Conservation (phyloP, 75 land plant genomes). For the Chamaecyparis obtusa region DNA sequence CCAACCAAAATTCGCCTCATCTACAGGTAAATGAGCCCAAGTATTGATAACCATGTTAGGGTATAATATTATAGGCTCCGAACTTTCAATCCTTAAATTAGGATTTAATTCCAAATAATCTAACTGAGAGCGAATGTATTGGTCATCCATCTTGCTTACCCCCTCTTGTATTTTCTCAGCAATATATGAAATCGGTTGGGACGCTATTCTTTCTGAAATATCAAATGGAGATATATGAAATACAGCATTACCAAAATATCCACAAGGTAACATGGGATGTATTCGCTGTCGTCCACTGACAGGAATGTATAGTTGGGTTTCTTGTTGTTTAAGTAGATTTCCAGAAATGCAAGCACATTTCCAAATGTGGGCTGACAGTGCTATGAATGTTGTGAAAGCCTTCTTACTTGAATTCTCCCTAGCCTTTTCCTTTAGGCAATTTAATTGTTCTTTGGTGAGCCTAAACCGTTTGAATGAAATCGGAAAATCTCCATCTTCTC, state of each 20-base stretch:
- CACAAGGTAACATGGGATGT: conserved; percentile 24
- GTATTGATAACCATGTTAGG: conserved; percentile 43
- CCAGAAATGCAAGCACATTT: conserved; percentile 27
- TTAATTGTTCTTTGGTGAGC: neutral
- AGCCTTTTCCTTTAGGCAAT: neutral
- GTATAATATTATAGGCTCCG: too few relatives aligned
- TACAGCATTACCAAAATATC: conserved; percentile 42
- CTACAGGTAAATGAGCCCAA: conserved; percentile 21
- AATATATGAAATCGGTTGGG: conserved; percentile 12
- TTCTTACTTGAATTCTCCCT: neutral
- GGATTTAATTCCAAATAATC: neutral
- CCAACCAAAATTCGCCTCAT: conserved; percentile 30
- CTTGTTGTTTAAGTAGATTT: conserved; percentile 1
- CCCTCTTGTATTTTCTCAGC: conserved; percentile 21
- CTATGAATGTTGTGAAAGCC: conserved; percentile 29
- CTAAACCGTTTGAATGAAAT: neutral
- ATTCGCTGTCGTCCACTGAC: conserved; percentile 31
- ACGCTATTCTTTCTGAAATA: conserved; percentile 20
- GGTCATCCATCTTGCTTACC: conserved; percentile 13
- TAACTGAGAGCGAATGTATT: conserved; percentile 14
- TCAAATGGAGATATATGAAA: conserved; percentile 28
- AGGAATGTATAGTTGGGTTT: conserved; percentile 32
- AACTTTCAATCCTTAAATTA: neutral
- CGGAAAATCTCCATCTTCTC: too few relatives aligned
- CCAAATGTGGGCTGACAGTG: conserved; percentile 38